Conservation (phyloP, 1,284 basidiomycete species). For the Marasmius tenuissimus region DNA sequence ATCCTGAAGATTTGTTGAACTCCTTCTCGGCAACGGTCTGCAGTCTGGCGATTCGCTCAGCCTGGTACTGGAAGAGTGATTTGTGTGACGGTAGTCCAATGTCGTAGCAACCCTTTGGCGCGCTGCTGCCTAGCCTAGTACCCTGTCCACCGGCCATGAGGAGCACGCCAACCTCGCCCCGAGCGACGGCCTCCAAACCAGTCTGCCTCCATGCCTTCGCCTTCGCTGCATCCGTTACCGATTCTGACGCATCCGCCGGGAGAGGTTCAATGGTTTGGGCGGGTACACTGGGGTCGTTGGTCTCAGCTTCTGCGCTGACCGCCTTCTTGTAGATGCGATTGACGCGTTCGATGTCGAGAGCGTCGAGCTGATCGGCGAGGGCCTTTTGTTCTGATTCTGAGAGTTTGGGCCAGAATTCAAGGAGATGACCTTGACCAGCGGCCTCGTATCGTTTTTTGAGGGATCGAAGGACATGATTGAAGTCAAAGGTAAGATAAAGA, state of each 20-base stretch:
- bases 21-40: constrained; percentile 73
- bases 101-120: constrained; percentile 98
- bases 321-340: constrained; percentile 88
- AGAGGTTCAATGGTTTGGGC: constrained; percentile 73
- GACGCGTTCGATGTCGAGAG: constrained; percentile 88
- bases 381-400: constrained; percentile 61
- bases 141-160: constrained; percentile 99
- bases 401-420: constrained; percentile 85
- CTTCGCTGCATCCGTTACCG: constrained; percentile 55
- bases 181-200: constrained; percentile 81
- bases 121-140: constrained; percentile 87
- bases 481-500: constrained; percentile 2
- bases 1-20: constrained; percentile 50
- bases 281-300: constrained; percentile 40
- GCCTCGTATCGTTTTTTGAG: constrained; percentile 66
- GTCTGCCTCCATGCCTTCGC: constrained; percentile 69
- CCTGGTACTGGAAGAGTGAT: constrained; percentile 95
- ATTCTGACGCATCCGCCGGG: constrained; percentile 73
- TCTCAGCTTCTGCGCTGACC: constrained; percentile 63
- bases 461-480: constrained; percentile 45
- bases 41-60: constrained; percentile 87
- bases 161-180: constrained; percentile 87
- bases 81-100: constrained; percentile 93
- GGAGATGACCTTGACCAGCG: constrained; percentile 87
- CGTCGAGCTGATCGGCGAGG: constrained; percentile 75